These are phyloP conservation scores for Yarrowia keelungensis DNA, from an alignment of 805 yeast species.

Conservation along the genomic window DNA sequence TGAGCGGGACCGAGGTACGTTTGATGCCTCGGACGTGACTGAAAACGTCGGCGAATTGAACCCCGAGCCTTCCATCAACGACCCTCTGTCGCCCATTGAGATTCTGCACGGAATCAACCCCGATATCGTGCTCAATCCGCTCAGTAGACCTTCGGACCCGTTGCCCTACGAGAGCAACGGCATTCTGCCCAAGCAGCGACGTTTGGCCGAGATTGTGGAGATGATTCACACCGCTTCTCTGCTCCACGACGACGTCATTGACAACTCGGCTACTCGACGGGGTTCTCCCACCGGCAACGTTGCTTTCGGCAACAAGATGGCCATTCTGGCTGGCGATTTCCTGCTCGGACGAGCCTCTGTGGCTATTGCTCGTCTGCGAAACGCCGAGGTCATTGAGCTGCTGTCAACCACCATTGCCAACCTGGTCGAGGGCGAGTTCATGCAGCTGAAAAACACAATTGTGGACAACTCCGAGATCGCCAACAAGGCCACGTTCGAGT, in stretches of 20 bases:
- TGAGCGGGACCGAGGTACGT: slow-evolving; percentile 69
- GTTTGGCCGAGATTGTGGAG: slow-evolving; percentile 96
- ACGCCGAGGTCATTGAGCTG: slow-evolving; percentile 96
- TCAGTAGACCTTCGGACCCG: slow-evolving; percentile 78
- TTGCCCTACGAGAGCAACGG: slow-evolving; percentile 74
- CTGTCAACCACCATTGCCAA: slow-evolving; percentile 96
- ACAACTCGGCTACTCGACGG: slow-evolving; percentile 81
- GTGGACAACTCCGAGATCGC: slow-evolving; percentile 60
- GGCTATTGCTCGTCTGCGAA: slow-evolving; percentile 87
- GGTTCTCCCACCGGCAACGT: slow-evolving; percentile 91
- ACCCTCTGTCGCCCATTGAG: slow-evolving; percentile 74
- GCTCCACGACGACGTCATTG: slow-evolving; percentile 96
- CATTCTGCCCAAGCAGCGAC: slow-evolving; percentile 90
- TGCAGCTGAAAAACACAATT: slow-evolving; percentile 96
- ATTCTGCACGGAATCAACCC: slow-evolving; percentile 92
- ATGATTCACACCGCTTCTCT: slow-evolving; percentile 97
- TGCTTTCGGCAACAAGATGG: slow-evolving; percentile 97
- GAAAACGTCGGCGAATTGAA: slow-evolving; percentile 43
- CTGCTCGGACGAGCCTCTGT: slow-evolving; percentile 95
- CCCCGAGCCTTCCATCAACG: slow-evolving; percentile 50
- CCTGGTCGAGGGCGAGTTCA: slow-evolving; percentile 96
- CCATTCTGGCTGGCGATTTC: slow-evolving; percentile 96
- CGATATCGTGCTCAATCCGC: slow-evolving; percentile 75
- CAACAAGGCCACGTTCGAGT: slow-evolving; percentile 76
- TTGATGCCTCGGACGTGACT: slow-evolving; percentile 53